Conservation (phyloP, 495 filamentous ascomycete genomes). For the Podospora conica region DNA sequence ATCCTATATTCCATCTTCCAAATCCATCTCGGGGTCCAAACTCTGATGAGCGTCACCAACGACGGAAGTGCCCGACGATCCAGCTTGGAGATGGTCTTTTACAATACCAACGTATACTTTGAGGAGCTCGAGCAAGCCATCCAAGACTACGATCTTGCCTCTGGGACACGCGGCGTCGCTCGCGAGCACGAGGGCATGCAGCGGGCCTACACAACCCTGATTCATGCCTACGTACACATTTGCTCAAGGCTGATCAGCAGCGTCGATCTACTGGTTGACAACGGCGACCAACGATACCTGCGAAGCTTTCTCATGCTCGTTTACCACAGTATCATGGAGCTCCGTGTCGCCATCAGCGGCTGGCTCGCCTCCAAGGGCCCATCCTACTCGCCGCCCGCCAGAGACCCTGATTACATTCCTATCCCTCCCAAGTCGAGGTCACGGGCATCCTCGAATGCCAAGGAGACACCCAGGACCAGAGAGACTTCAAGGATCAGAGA, state of each 20-base stretch:
- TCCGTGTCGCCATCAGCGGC: conserved; percentile 40
- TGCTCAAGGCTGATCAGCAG: conserved; percentile 59
- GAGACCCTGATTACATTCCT: background rate
- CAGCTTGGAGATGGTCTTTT: conserved; percentile 67
- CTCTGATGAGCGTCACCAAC: conserved; percentile 60
- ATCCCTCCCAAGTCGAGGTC: conserved; percentile 8
- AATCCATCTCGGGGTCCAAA: conserved; percentile 63
- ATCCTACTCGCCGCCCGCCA: background rate
- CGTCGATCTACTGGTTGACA: conserved; percentile 59
- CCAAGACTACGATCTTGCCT: conserved; percentile 52
- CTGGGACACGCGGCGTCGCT: conserved; percentile 41
- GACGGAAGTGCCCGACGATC: conserved; percentile 60
- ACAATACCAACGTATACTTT: conserved; percentile 65
- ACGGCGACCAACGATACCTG: conserved; percentile 67
- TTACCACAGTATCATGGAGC: conserved; percentile 69
- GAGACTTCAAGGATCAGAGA: background rate
- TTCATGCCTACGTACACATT: conserved; percentile 68
- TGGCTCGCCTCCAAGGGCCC: conserved; percentile 3
- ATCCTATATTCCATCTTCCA: conserved; percentile 83
- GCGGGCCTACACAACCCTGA: conserved; percentile 56
- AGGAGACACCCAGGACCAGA: background rate
- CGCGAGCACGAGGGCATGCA: conserved; percentile 57
- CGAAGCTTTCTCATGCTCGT: conserved; percentile 70
- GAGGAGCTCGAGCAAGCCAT: conserved; percentile 67
- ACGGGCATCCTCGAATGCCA: conserved; percentile 2